Percentiles rank a stretch among this genome's conserved stretches.
Conservation (phyloP, 768 basidiomycete genomes). For the Lactifluus piperatus region DNA sequence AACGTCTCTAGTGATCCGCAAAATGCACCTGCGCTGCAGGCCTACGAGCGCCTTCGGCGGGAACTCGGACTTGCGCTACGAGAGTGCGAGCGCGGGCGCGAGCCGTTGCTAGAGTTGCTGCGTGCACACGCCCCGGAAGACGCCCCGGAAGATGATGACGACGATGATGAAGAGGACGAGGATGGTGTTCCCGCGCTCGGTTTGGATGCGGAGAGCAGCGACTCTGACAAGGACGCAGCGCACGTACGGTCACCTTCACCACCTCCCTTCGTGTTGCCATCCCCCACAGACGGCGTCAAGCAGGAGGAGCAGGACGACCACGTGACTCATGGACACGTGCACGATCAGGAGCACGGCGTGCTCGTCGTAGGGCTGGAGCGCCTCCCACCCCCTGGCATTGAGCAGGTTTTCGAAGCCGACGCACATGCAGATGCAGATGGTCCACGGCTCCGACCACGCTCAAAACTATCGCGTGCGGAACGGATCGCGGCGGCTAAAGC, state of each 20-base stretch:
- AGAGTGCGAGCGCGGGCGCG: constrained; percentile 76
- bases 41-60: constrained; percentile 66
- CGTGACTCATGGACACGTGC: constrained; percentile 31
- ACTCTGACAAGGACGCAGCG: constrained; percentile 39
- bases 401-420: constrained; percentile 80
- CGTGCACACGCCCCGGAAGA: constrained; percentile 39
- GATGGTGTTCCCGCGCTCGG: constrained; percentile 42
- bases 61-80: constrained; percentile 72
- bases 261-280: background rate
- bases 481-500: constrained; percentile 54
- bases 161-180: constrained; percentile 37
- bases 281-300: constrained; percentile 24
- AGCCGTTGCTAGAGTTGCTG: constrained; percentile 49
- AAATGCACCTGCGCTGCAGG: constrained; percentile 42
- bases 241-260: constrained; percentile 22
- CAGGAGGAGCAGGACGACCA: constrained; percentile 9
- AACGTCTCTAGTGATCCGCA: background rate
- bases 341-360: constrained; percentile 49
- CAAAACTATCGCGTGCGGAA: constrained; percentile 66
- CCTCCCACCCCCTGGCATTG: constrained; percentile 57
- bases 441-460: constrained; percentile 44
- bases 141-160: constrained; percentile 36
- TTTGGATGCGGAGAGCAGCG: constrained; percentile 42
- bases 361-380: constrained; percentile 41
- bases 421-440: constrained; percentile 26